Evolutionary conservation across 257 asterid species (phyloP).

Genomic region (Nyctanthes arbortristis): DNA sequence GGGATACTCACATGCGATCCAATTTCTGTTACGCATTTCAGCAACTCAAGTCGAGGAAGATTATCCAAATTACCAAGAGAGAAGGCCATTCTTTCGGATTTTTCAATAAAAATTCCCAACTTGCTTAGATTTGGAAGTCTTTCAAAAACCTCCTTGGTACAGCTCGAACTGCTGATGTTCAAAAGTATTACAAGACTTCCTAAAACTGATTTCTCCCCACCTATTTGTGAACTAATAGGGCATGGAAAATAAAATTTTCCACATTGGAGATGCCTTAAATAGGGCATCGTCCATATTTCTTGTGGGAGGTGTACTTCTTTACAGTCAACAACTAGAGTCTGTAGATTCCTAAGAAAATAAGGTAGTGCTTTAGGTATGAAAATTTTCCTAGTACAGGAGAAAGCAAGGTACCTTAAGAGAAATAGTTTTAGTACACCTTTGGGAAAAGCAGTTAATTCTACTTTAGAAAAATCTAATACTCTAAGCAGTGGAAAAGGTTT

Average conservation of each 20-base stretch:
- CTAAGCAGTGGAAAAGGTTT: conserved; percentile 7
- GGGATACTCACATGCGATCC: background rate
- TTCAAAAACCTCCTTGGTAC: conserved; percentile 6
- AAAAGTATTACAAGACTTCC: conserved; percentile 10
- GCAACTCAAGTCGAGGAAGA: conserved; percentile 15
- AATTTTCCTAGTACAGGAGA: background rate
- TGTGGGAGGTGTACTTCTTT: background rate
- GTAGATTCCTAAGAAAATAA: conserved; percentile 2
- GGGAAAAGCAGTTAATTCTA: background rate
- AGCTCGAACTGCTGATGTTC: background rate
- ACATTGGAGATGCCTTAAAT: conserved; percentile 5
- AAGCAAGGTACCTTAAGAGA: conserved; percentile 11
- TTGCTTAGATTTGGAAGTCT: conserved; percentile 15
- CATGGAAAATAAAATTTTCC: background rate
- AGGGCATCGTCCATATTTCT: conserved; percentile 24
- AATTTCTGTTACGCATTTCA: background rate
- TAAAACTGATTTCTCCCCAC: background rate
- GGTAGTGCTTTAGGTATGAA: conserved; percentile 9
- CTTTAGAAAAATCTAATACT: conserved; percentile 1
- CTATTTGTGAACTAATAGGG: background rate
- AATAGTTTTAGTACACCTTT: conserved; percentile 12
- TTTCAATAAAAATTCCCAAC: conserved; percentile 14
- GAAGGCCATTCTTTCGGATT: background rate
- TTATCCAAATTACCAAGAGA: conserved; percentile 12
- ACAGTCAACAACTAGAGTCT: background rate